Percentiles rank a stretch among this genome's conserved stretches.
Conservation (phyloP, 2,329 filamentous ascomycete species). For the Pseudogymnoascus sp. region DNA sequence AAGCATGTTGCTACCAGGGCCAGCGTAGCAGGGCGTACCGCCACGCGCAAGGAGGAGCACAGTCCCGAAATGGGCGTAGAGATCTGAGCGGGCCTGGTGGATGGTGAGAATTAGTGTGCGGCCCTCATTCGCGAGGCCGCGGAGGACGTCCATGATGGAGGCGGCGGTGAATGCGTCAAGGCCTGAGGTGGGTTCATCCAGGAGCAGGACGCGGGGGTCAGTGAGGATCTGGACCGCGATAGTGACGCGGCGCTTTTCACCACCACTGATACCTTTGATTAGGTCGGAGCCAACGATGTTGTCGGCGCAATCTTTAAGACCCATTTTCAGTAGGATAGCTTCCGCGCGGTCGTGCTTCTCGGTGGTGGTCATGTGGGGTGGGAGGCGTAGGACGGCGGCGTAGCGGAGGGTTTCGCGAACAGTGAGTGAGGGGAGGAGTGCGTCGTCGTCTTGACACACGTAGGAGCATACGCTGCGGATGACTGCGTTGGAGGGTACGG, state of each 20-base stretch:
- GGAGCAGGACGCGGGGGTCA: slow-evolving; percentile 61
- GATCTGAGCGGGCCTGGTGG: slow-evolving; percentile 65
- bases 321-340: slow-evolving; percentile 65
- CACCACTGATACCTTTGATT: slow-evolving; percentile 71
- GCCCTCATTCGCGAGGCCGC: slow-evolving; percentile 62
- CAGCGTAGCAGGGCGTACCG: slow-evolving; percentile 60
- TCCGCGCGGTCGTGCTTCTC: slow-evolving; percentile 63
- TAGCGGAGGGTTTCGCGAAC: slow-evolving; percentile 67
- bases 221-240: slow-evolving; percentile 73
- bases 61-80: slow-evolving; percentile 64
- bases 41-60: slow-evolving; percentile 63
- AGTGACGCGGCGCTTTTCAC: slow-evolving; percentile 68
- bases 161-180: slow-evolving; percentile 70
- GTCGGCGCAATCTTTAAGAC: slow-evolving; percentile 69
- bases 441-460: slow-evolving; percentile 72
- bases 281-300: slow-evolving; percentile 64
- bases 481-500: slow-evolving; percentile 58
- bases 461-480: slow-evolving; percentile 67
- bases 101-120: slow-evolving; percentile 70
- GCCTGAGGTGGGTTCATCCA: slow-evolving; percentile 71
- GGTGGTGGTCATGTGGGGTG: slow-evolving; percentile 58
- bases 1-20: slow-evolving; percentile 55
- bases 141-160: slow-evolving; percentile 67
- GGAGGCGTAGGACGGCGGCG: slow-evolving; percentile 62
- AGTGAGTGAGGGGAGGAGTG: slow-evolving; percentile 63